phyloP scores from a whole-genome alignment of 2,329 filamentous ascomycete genomes.

The Paramyrothecium roridum region DNA sequence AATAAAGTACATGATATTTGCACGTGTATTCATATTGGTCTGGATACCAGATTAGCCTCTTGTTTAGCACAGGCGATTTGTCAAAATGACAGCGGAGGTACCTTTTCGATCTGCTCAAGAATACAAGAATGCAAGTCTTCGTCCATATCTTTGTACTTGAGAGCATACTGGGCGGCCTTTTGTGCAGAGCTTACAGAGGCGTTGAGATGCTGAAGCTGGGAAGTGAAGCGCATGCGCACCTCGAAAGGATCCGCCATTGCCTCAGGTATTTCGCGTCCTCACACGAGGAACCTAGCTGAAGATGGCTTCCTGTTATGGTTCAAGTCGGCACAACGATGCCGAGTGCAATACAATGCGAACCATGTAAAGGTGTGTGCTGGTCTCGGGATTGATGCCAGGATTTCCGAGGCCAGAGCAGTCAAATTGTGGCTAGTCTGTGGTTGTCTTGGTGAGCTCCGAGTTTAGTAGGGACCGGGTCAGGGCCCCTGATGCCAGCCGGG shows the following conservation, averaged over 20 bases:
- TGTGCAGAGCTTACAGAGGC: constrained; percentile 85
- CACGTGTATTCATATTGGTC: constrained; percentile 94
- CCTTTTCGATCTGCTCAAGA: constrained; percentile 86
- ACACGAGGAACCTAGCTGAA: too few relatives aligned
- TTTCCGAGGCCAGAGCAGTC: not conserved
- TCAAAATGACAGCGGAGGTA: constrained; percentile 24
- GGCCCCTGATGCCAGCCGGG: not conserved
- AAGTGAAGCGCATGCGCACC: constrained; percentile 95
- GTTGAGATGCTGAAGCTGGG: constrained; percentile 84
- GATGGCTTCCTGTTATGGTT: too few relatives aligned
- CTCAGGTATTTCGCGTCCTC: not conserved
- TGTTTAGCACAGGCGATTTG: not conserved
- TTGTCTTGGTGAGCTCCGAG: not conserved
- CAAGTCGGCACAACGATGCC: not conserved
- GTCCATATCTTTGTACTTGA: constrained; percentile 91
- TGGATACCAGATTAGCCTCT: constrained; percentile 26
- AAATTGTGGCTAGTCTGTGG: not conserved
- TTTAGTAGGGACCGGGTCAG: not conserved
- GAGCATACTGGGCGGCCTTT: constrained; percentile 91
- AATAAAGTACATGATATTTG: constrained; percentile 99
- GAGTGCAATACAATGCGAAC: not conserved
- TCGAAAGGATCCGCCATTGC: constrained; percentile 83
- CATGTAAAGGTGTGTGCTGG: not conserved
- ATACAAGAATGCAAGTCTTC: constrained; percentile 98
- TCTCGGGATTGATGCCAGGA: not conserved